Percentiles rank a stretch among this genome's conserved stretches.
Conservation (phyloP, 148 eudicot species). For the Chenopodium formosanum region DNA sequence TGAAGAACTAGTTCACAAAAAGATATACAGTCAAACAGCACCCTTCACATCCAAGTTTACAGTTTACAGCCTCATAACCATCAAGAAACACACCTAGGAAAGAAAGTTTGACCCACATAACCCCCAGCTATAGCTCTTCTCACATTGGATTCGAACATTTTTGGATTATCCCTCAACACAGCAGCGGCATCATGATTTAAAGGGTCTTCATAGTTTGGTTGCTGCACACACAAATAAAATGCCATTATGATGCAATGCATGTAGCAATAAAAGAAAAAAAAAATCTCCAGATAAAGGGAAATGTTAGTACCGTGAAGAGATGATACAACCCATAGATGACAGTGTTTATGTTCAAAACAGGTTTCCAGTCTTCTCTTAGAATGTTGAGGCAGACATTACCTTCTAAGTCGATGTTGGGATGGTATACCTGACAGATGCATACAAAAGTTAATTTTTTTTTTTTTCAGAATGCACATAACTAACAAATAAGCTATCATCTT, state of each 20-base stretch:
- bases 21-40: not conserved
- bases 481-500: not conserved
- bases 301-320: constrained; percentile 66
- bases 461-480: not conserved
- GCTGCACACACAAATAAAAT: constrained; percentile 37
- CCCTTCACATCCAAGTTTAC: constrained; percentile 19
- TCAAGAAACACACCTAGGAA: constrained; percentile 55
- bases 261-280: not conserved
- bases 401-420: constrained; percentile 87
- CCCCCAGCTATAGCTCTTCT: constrained; percentile 91
- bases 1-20: too few relatives aligned
- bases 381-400: constrained; percentile 94
- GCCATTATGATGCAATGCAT: not conserved
- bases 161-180: constrained; percentile 83
- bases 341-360: constrained; percentile 72
- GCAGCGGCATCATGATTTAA: constrained; percentile 92
- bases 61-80: constrained; percentile 15
- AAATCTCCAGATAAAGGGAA: not conserved
- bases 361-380: constrained; percentile 94
- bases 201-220: constrained; percentile 95
- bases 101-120: constrained; percentile 70
- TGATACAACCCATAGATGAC: constrained; percentile 69
- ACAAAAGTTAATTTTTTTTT: not conserved
- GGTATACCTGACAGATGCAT: constrained; percentile 53
- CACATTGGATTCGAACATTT: constrained; percentile 70